A percentile compares a stretch with the other conserved stretches of the same genome.
These are phyloP conservation scores for Kockovaella imperatae DNA, from an alignment of 768 basidiomycete genomes.

Conservation along the genomic window DNA sequence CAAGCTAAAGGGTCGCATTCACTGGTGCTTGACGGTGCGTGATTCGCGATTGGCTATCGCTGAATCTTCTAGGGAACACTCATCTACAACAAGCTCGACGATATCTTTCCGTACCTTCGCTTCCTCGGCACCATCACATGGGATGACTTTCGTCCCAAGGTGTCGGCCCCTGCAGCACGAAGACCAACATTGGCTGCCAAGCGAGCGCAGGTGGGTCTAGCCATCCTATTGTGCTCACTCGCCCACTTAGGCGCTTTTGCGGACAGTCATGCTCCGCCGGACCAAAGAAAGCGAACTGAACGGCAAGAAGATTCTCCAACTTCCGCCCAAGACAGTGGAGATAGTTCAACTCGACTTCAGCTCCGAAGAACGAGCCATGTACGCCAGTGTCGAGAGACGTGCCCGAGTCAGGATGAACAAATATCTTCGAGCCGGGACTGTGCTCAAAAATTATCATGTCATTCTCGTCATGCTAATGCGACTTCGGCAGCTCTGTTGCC, in stretches of 20 bases:
- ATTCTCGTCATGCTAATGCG: constrained; percentile 65
- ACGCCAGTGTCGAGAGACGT: constrained; percentile 49
- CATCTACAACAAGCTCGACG: constrained; percentile 57
- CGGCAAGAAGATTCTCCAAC: constrained; percentile 60
- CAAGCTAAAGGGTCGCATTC: constrained; percentile 51
- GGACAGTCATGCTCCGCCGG: constrained; percentile 54
- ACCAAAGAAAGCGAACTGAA: constrained; percentile 63
- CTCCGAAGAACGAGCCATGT: constrained; percentile 59
- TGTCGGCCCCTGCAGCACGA: constrained; percentile 42
- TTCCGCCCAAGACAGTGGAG: constrained; percentile 54
- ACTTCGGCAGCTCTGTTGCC: constrained; percentile 62
- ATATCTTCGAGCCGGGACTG: constrained; percentile 53
- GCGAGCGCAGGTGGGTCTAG: constrained; percentile 48
- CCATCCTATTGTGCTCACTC: not conserved
- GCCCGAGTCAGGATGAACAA: constrained; percentile 4
- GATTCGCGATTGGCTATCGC: not conserved
- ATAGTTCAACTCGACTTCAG: constrained; percentile 55
- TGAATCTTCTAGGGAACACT: constrained; percentile 52
- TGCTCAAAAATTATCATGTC: constrained; percentile 63
- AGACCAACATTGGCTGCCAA: constrained; percentile 51
- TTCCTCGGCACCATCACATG: constrained; percentile 54
- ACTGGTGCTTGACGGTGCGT: constrained; percentile 53
- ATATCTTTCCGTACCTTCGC: constrained; percentile 50
- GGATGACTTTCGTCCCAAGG: constrained; percentile 52
- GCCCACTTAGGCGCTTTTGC: constrained; percentile 50